Conservation (phyloP, 352 stramenopile species). For the Chrysophaeum taylorii region DNA sequence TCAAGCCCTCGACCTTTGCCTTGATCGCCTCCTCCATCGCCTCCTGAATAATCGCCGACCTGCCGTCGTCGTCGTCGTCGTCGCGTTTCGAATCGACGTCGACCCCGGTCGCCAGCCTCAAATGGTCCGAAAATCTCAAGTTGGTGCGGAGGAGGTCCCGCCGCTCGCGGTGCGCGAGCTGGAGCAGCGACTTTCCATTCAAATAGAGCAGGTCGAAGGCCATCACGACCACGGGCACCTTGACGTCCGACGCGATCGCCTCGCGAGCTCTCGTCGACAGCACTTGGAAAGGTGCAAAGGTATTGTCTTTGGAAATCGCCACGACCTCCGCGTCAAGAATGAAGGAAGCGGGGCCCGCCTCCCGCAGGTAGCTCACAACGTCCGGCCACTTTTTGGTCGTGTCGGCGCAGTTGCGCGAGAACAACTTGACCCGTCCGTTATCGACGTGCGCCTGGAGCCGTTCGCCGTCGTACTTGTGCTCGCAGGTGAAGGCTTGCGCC, state of each 20-base stretch:
- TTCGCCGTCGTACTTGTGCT: slow-evolving; percentile 99
- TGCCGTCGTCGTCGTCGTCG: slow-evolving; percentile 60
- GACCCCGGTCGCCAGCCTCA: slow-evolving; percentile 42
- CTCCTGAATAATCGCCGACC: slow-evolving; percentile 73
- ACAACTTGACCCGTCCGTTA: slow-evolving; percentile 82
- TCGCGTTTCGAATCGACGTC: slow-evolving; percentile 49
- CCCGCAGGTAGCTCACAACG: slow-evolving; percentile 56
- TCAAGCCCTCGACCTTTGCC: slow-evolving; percentile 74
- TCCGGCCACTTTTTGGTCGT: slow-evolving; percentile 93
- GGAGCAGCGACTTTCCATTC: slow-evolving; percentile 86
- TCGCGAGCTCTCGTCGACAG: slow-evolving; percentile 93
- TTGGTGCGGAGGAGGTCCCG: slow-evolving; percentile 73
- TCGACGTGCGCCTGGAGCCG: slow-evolving; percentile 81
- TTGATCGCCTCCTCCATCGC: slow-evolving; percentile 89
- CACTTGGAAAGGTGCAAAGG: slow-evolving; percentile 96
- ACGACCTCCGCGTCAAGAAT: slow-evolving; percentile 98
- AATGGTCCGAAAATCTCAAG: slow-evolving; percentile 81
- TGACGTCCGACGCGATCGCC: slow-evolving; percentile 62
- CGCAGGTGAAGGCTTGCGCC: slow-evolving; percentile 88
- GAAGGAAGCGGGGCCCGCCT: slow-evolving; percentile 54
- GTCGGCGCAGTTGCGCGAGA: slow-evolving; percentile 95
- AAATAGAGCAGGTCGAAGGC: slow-evolving; percentile 98
- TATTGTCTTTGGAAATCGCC: slow-evolving; percentile 87
- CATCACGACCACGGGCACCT: slow-evolving; percentile 80
- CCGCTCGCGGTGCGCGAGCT: slow-evolving; percentile 70